These are phyloP conservation scores for Fusarium scirpi DNA, from an alignment of 2,329 filamentous ascomycete species.

Conservation along the genomic window DNA sequence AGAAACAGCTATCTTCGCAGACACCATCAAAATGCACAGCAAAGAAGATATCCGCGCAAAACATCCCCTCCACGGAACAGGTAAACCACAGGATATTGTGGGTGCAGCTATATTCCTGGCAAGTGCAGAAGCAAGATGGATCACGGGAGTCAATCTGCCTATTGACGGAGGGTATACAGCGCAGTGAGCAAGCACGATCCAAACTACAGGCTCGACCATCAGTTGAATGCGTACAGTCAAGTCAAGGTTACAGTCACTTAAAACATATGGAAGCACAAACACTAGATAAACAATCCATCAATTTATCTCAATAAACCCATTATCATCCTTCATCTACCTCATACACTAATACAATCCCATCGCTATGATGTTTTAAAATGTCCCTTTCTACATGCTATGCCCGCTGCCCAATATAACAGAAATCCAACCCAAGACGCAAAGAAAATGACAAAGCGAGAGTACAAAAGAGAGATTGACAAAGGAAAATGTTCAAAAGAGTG, in stretches of 20 bases:
- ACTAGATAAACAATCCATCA: conserved; percentile 1
- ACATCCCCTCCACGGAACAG: conserved; percentile 48
- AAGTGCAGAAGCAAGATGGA: conserved; percentile 55
- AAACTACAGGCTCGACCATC: fast-evolving
- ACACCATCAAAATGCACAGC: conserved; percentile 36
- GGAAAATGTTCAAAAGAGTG: conserved; percentile 26
- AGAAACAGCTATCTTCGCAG: conserved; percentile 46
- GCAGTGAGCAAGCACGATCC: conserved; percentile 21
- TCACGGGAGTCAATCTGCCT: conserved; percentile 54
- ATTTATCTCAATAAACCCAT: conserved; percentile 15
- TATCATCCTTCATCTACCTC: conserved; percentile 8
- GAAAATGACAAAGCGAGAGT: conserved; percentile 17
- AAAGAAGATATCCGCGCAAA: conserved; percentile 24
- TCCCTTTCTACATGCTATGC: conserved; percentile 20
- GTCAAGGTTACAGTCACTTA: too few species aligned
- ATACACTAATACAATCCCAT: conserved; percentile 29
- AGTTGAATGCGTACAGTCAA: too few species aligned
- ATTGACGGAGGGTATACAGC: conserved; percentile 58
- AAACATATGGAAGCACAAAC: background rate
- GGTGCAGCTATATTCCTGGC: conserved; percentile 55
- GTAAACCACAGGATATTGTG: conserved; percentile 45
- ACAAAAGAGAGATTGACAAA: conserved; percentile 13
- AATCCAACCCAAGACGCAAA: conserved; percentile 7
- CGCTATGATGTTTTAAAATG: conserved; percentile 24
- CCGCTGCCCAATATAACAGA: background rate